phyloP scores from a whole-genome alignment of 148 eudicot species.

The Amaranthus hypochondriacus region DNA sequence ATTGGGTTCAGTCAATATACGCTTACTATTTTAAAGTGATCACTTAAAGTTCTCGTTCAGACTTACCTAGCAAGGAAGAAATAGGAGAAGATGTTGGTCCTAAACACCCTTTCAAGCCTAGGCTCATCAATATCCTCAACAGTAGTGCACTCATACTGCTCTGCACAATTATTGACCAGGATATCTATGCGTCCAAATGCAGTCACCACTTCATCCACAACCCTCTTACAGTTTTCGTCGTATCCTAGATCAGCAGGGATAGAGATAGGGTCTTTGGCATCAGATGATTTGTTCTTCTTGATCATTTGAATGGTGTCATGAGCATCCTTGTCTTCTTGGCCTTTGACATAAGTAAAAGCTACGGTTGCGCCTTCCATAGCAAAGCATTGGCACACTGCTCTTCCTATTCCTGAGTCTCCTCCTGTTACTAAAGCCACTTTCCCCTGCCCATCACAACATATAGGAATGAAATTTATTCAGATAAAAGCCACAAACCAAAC shows the following conservation, averaged over 20 bases:
- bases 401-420: slow-evolving; percentile 90
- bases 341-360: slow-evolving; percentile 79
- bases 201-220: slow-evolving; percentile 62
- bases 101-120: slow-evolving; percentile 73
- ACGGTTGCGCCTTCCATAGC: slow-evolving; percentile 81
- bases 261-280: slow-evolving; percentile 63
- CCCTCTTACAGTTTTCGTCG: slow-evolving; percentile 65
- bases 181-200: slow-evolving; percentile 65
- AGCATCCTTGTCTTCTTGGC: slow-evolving; percentile 74
- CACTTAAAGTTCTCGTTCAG: not conserved
- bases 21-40: no score
- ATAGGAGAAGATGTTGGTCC: slow-evolving; percentile 77
- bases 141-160: slow-evolving; percentile 57
- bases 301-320: slow-evolving; percentile 55
- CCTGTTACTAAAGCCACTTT: slow-evolving; percentile 85
- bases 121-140: slow-evolving; percentile 75
- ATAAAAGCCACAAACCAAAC: no score
- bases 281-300: slow-evolving; percentile 37
- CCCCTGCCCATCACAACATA: slow-evolving; percentile 41
- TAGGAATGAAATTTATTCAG: no score
- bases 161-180: slow-evolving; percentile 71
- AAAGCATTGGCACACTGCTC: slow-evolving; percentile 68
- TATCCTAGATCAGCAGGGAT: slow-evolving; percentile 65
- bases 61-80: slow-evolving; percentile 58
- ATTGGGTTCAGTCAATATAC: no score